These are phyloP conservation scores for Boletellus sp. DNA, from an alignment of 768 basidiomycete species.

Conservation along the genomic window DNA sequence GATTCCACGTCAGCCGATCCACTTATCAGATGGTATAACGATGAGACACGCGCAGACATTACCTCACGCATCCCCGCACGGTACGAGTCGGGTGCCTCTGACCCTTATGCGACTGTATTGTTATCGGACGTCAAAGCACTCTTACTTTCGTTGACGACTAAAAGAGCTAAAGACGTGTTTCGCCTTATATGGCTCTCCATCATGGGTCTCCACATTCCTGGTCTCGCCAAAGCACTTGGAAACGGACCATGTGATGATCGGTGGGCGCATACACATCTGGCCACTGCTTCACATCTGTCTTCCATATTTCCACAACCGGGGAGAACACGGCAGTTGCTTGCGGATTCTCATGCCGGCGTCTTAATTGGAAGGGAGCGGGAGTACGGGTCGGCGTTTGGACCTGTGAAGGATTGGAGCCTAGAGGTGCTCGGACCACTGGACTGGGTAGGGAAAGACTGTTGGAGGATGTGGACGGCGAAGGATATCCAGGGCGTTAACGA, in stretches of 20 bases:
- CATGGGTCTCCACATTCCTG: constrained; percentile 70
- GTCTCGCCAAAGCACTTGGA: constrained; percentile 46
- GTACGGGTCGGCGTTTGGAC: constrained; percentile 60
- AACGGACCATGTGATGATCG: constrained; percentile 59
- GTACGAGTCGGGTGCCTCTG: constrained; percentile 47
- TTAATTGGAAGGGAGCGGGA: constrained; percentile 64
- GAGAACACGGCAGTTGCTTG: constrained; percentile 32
- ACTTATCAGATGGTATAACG: constrained; percentile 60
- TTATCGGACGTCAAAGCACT: constrained; percentile 68
- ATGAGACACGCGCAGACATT: constrained; percentile 51
- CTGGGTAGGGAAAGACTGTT: constrained; percentile 28
- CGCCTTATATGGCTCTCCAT: constrained; percentile 69
- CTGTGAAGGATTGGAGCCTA: constrained; percentile 62
- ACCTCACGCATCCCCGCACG: constrained; percentile 47
- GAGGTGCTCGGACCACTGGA: constrained; percentile 57
- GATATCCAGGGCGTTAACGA: constrained; percentile 53
- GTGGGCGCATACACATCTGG: constrained; percentile 54
- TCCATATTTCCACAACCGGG: constrained; percentile 49
- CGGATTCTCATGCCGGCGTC: constrained; percentile 63
- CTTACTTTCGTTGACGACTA: constrained; percentile 45
- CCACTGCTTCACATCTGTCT: constrained; percentile 42
- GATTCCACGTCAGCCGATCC: constrained; percentile 48
- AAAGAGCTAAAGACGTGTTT: constrained; percentile 50
- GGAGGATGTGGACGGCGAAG: constrained; percentile 42
- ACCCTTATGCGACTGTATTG: constrained; percentile 71